Percentiles rank a stretch among this genome's conserved stretches.
Conservation (phyloP, 345 rosid species). For the Excoecaria cochinchinensis region DNA sequence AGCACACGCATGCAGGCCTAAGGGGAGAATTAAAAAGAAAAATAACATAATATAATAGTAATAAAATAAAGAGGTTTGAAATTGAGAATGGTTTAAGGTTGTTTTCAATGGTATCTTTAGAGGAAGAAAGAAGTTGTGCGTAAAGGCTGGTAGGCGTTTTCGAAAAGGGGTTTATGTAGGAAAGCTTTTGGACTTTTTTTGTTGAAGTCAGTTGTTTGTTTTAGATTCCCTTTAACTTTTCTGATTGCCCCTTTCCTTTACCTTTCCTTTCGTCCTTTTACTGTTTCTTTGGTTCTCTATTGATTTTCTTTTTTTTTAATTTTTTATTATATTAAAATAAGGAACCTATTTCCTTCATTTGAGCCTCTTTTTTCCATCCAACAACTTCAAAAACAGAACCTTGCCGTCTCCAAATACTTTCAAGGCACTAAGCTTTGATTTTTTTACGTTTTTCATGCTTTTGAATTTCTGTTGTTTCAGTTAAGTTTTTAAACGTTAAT, state of each 20-base stretch:
- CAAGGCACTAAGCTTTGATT: too few species aligned
- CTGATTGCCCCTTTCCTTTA: neutral
- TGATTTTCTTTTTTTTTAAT: too few species aligned
- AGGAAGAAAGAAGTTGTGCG: conserved; percentile 19
- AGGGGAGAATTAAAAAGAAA: too few species aligned
- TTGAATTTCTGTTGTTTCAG: too few species aligned
- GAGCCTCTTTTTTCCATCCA: too few species aligned
- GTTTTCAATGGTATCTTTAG: conserved; percentile 6
- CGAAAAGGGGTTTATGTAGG: conserved; percentile 9
- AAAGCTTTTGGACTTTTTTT: conserved; percentile 18
- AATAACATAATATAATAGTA: neutral
- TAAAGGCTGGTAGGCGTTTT: conserved; percentile 22
- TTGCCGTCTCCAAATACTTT: too few species aligned
- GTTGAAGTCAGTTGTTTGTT: neutral
- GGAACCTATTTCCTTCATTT: neutral
- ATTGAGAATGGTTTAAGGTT: conserved; percentile 11
- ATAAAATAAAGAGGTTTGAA: neutral
- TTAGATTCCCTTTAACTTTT: conserved; percentile 30
- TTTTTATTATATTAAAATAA: neutral
- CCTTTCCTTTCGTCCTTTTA: conserved; percentile 16
- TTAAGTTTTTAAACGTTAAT: too few species aligned
- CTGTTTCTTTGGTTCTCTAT: conserved; percentile 12
- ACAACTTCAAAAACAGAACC: too few species aligned
- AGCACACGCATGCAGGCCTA: too few species aligned
- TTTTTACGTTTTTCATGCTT: too few species aligned